A percentile compares a stretch with the other conserved stretches of the same genome.
These are phyloP conservation scores for Crithidia thermophila DNA, from an alignment of 208 protist genomes.

Conservation along the genomic window DNA sequence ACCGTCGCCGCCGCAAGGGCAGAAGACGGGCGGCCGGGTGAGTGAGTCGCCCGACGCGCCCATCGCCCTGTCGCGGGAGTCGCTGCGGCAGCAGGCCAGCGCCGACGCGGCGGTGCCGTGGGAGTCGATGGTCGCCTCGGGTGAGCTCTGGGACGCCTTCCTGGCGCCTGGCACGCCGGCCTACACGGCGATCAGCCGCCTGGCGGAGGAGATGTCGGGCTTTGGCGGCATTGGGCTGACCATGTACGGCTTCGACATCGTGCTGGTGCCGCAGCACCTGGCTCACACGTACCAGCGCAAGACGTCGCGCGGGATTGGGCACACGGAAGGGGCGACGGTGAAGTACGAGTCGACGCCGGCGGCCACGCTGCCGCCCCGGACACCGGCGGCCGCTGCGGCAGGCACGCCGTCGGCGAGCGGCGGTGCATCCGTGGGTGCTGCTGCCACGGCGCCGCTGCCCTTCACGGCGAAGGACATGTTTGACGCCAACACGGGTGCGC, in stretches of 20 bases:
- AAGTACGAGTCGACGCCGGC: slow-evolving; percentile 12
- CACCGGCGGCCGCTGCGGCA: background rate
- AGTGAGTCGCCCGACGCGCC: background rate
- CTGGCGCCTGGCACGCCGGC: slow-evolving; percentile 55
- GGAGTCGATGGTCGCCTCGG: slow-evolving; percentile 27
- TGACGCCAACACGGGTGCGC: slow-evolving; percentile 53
- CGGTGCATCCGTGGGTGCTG: no score
- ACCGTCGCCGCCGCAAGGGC: background rate
- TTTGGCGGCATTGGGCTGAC: slow-evolving; percentile 46
- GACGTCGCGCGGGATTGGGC: slow-evolving; percentile 36
- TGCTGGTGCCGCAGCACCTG: slow-evolving; percentile 58
- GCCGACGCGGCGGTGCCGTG: slow-evolving; percentile 2
- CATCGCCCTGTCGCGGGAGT: background rate
- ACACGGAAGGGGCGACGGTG: slow-evolving; percentile 20
- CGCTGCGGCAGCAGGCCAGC: slow-evolving; percentile 5
- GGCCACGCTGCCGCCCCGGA: background rate
- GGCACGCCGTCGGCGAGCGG: background rate
- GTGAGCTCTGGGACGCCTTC: slow-evolving; percentile 52
- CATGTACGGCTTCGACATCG: slow-evolving; percentile 85
- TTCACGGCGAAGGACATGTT: slow-evolving; percentile 53
- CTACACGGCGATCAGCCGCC: slow-evolving; percentile 35
- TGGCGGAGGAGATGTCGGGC: slow-evolving; percentile 45
- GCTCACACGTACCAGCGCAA: slow-evolving; percentile 34
- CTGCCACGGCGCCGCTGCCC: slow-evolving; percentile 6
- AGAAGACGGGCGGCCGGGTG: background rate